phyloP scores from a whole-genome alignment of 352 stramenopile species.

The Pythium phragmiticola region DNA sequence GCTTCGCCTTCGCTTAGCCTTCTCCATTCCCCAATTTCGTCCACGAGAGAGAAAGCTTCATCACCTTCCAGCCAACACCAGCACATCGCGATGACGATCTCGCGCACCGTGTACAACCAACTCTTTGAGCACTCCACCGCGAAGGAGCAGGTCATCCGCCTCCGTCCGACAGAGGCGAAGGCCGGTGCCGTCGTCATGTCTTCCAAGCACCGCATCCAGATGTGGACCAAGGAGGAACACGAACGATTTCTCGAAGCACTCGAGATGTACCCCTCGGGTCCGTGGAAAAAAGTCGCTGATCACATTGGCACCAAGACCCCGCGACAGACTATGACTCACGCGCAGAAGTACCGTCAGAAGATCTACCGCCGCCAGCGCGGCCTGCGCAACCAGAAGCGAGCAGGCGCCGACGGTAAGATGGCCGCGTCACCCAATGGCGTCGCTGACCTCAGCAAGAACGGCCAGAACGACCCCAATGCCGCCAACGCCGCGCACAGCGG shows the following conservation, averaged over 20 bases:
- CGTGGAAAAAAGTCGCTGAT: constrained; percentile 86
- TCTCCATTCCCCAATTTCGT: constrained; percentile 31
- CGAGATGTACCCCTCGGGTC: constrained; percentile 80
- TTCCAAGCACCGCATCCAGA: constrained; percentile 82
- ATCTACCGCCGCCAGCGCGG: constrained; percentile 70
- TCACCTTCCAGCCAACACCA: not conserved
- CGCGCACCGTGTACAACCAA: constrained; percentile 80
- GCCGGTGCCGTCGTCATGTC: constrained; percentile 73
- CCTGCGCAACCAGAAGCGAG: constrained; percentile 71
- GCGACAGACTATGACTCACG: constrained; percentile 92
- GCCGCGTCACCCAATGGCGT: constrained; percentile 56
- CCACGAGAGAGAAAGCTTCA: constrained; percentile 2
- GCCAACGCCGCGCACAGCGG: constrained; percentile 30
- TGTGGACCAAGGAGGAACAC: constrained; percentile 87
- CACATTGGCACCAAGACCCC: constrained; percentile 86
- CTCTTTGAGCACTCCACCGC: constrained; percentile 64
- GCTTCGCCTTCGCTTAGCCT: constrained; percentile 8
- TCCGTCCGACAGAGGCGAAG: constrained; percentile 78
- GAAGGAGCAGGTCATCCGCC: constrained; percentile 71
- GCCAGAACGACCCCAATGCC: constrained; percentile 25
- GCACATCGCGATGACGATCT: constrained; percentile 66
- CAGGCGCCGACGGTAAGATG: constrained; percentile 36
- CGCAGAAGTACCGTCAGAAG: constrained; percentile 85
- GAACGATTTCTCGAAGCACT: constrained; percentile 82
- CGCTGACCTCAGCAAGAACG: constrained; percentile 55